Evolutionary conservation across 2,329 filamentous ascomycete genomes (phyloP).

Genomic region (Fusarium camptoceras): DNA sequence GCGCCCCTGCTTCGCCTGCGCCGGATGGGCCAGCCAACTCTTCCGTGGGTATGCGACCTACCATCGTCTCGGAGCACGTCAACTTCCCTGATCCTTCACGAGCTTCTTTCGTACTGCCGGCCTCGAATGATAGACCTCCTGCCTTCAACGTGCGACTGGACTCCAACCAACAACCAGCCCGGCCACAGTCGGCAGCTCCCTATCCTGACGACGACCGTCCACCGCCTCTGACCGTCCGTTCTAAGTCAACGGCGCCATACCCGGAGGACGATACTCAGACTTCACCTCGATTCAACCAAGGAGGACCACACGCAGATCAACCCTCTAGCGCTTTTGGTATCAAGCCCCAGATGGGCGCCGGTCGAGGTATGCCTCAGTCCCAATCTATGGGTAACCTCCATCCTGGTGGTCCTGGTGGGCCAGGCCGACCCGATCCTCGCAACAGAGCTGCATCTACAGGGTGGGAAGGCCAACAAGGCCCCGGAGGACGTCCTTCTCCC

Average conservation of each 20-base stretch:
- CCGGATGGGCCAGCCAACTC: constrained; percentile 46
- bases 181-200: constrained; percentile 70
- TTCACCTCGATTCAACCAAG: constrained; percentile 58
- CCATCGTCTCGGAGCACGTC: constrained; percentile 53
- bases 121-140: constrained; percentile 54
- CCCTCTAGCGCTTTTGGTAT: constrained; percentile 67
- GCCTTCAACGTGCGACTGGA: constrained; percentile 66
- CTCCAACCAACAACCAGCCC: constrained; percentile 47
- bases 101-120: constrained; percentile 50
- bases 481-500: constrained; percentile 42
- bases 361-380: constrained; percentile 55
- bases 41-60: constrained; percentile 56
- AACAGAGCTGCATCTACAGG: constrained; percentile 58
- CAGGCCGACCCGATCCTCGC: constrained; percentile 54
- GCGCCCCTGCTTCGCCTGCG: constrained; percentile 47
- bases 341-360: constrained; percentile 56
- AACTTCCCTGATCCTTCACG: constrained; percentile 63
- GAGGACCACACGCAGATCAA: constrained; percentile 61
- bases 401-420: constrained; percentile 52
- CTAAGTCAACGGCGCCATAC: constrained; percentile 71
- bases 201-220: constrained; percentile 77
- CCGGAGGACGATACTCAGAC: constrained; percentile 68
- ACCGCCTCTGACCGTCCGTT: constrained; percentile 59
- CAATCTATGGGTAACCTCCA: constrained; percentile 62
- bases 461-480: constrained; percentile 53